phyloP scores from a whole-genome alignment of 2,329 filamentous ascomycete species.

The Fusarium denticulatum region DNA sequence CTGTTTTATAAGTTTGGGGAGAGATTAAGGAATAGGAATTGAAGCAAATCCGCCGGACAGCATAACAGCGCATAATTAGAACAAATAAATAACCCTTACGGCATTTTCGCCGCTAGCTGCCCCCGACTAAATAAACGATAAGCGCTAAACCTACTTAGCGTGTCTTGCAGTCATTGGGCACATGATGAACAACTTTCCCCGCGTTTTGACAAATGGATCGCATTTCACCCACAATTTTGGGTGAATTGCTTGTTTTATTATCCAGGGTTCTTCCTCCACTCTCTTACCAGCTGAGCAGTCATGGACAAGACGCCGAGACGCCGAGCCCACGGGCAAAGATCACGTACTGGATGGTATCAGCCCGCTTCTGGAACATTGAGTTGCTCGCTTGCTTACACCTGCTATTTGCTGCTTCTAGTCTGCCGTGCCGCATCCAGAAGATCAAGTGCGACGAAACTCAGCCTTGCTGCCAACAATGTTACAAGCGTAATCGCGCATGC shows the following conservation, averaged over 20 bases:
- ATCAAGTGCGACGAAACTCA: not conserved
- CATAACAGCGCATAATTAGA: too few relatives aligned
- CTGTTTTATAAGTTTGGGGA: not conserved
- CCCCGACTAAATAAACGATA: not conserved
- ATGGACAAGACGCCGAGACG: not conserved
- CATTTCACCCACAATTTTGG: not conserved
- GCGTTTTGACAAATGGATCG: not conserved
- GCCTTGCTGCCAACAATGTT: not conserved
- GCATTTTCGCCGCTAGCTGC: not conserved
- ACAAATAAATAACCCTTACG: not conserved
- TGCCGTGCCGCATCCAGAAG: not conserved
- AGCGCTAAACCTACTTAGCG: not conserved
- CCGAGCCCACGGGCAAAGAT: not conserved
- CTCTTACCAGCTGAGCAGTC: rapidly evolving
- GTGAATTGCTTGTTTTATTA: too few relatives aligned
- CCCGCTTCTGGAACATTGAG: too few relatives aligned
- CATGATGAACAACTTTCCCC: not conserved
- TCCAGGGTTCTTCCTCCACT: not conserved
- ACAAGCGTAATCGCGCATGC: not conserved
- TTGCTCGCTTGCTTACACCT: not conserved
- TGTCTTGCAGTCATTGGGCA: not conserved
- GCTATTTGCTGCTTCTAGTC: not conserved
- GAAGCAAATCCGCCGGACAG: not conserved
- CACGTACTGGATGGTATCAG: not conserved
- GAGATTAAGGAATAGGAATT: not conserved